Conservation (phyloP, 2,329 filamentous ascomycete genomes). For the Cercospora zeae-maydis region DNA sequence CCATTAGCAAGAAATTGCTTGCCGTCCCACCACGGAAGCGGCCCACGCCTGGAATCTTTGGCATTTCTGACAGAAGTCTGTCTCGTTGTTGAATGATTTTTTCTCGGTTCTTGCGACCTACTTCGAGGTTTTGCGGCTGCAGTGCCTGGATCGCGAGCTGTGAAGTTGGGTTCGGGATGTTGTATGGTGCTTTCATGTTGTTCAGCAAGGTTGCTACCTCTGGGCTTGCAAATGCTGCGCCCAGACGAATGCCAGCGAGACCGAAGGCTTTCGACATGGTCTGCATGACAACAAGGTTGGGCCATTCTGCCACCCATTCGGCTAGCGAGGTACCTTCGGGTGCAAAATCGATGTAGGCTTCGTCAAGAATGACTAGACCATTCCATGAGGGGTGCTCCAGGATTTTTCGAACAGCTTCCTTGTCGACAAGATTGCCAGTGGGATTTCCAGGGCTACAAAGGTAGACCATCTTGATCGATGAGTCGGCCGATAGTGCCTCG, state of each 20-base stretch:
- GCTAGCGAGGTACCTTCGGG: conserved; percentile 75
- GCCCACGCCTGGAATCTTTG: conserved; percentile 72
- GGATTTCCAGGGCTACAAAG: conserved; percentile 95
- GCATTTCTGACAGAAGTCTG: conserved; percentile 69
- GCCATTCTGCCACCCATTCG: conserved; percentile 87
- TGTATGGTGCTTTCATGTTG: conserved; percentile 93
- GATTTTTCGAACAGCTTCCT: conserved; percentile 67
- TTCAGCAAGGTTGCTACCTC: conserved; percentile 79
- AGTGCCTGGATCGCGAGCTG: conserved; percentile 74
- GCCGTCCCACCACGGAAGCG: conserved; percentile 73
- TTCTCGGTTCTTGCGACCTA: conserved; percentile 69
- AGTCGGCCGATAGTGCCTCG: conserved; percentile 59
- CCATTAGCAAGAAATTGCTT: conserved; percentile 86
- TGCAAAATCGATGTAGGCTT: conserved; percentile 96
- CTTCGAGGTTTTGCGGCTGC: conserved; percentile 60
- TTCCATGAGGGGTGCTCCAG: conserved; percentile 92
- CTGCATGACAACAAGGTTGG: conserved; percentile 96
- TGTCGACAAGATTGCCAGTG: conserved; percentile 73
- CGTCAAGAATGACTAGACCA: conserved; percentile 86
- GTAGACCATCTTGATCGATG: conserved; percentile 80
- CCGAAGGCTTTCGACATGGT: conserved; percentile 98
- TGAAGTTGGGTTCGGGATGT: conserved; percentile 84
- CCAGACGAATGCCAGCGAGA: conserved; percentile 86
- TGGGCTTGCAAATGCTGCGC: conserved; percentile 74
- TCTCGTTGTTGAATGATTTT: conserved; percentile 72